A percentile compares a stretch with the other conserved stretches of the same genome.
Evolutionary conservation across 1,284 basidiomycete genomes (phyloP).

Genomic region (Irpex sp.): DNA sequence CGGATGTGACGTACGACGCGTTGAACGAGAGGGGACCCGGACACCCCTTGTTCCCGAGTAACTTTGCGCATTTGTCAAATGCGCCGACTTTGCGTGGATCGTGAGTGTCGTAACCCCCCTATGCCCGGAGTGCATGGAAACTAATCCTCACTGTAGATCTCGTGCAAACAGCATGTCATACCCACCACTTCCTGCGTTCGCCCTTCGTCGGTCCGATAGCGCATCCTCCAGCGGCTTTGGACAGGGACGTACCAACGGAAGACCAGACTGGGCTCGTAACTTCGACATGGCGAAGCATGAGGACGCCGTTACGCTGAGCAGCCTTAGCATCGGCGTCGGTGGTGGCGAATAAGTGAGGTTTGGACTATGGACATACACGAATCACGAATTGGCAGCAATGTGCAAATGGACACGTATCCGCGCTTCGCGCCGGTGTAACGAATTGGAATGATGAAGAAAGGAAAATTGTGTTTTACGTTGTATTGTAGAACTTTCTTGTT

Average conservation of each 20-base stretch:
- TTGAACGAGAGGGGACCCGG: slow-evolving; percentile 52
- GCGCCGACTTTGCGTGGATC: slow-evolving; percentile 55
- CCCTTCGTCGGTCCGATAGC: slow-evolving; percentile 16
- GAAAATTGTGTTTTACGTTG: too few species aligned
- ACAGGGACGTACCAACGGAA: slow-evolving; percentile 11
- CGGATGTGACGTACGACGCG: slow-evolving; percentile 26
- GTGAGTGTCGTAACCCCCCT: slow-evolving; percentile 29
- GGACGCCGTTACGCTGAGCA: slow-evolving; percentile 31
- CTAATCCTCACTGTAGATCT: slow-evolving; percentile 9
- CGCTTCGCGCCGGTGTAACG: too few species aligned
- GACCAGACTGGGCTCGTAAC: slow-evolving; percentile 31
- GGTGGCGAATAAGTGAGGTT: neutral
- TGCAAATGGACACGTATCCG: neutral
- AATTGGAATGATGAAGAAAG: too few species aligned
- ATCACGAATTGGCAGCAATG: neutral
- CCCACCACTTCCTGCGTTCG: slow-evolving; percentile 23
- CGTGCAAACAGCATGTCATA: slow-evolving; percentile 25
- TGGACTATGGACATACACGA: neutral
- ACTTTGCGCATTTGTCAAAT: slow-evolving; percentile 54
- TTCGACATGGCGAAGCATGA: slow-evolving; percentile 32
- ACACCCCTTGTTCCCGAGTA: slow-evolving; percentile 59
- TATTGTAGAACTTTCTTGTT: too few species aligned
- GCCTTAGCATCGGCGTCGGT: slow-evolving; percentile 17
- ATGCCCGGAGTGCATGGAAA: neutral
- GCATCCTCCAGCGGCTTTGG: neutral